These are phyloP conservation scores for Yueomyces sp. DNA, from an alignment of 1,139 yeast species.

Conservation along the genomic window DNA sequence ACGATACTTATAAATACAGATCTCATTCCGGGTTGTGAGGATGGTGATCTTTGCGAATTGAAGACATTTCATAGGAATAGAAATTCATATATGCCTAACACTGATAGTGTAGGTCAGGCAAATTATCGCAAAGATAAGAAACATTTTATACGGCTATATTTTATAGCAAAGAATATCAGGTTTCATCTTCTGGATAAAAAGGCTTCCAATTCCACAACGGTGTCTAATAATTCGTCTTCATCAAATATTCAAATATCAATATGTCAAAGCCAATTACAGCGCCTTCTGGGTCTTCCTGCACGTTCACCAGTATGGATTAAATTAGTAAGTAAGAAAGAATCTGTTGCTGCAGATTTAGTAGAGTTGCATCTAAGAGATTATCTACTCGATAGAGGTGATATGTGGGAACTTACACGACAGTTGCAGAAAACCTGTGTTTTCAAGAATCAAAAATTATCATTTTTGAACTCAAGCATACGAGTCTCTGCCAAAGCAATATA, in stretches of 20 bases:
- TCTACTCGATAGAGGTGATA: conserved; percentile 76
- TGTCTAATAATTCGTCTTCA: conserved; percentile 1
- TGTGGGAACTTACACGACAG: conserved; percentile 72
- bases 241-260: conserved; percentile 34
- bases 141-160: background rate
- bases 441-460: conserved; percentile 50
- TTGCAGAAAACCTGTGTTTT: conserved; percentile 56
- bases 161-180: background rate
- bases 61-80: conserved; percentile 20
- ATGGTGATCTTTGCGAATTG: conserved; percentile 62
- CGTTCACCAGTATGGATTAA: conserved; percentile 50
- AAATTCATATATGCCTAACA: background rate
- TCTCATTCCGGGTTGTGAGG: conserved; percentile 42
- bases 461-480: conserved; percentile 43
- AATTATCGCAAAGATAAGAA: background rate
- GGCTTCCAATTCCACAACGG: background rate
- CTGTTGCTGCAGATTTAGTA: conserved; percentile 58
- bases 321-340: conserved; percentile 34
- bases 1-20: conserved; percentile 49
- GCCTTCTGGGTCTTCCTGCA: conserved; percentile 51
- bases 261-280: conserved; percentile 49
- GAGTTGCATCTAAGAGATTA: conserved; percentile 77
- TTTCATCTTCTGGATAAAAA: background rate
- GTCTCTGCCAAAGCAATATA: conserved; percentile 59
- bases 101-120: background rate